A percentile compares a stretch with the other conserved stretches of the same genome.
phyloP scores from a whole-genome alignment of 75 land plant genomes.

The Selaginella tamariscina region DNA sequence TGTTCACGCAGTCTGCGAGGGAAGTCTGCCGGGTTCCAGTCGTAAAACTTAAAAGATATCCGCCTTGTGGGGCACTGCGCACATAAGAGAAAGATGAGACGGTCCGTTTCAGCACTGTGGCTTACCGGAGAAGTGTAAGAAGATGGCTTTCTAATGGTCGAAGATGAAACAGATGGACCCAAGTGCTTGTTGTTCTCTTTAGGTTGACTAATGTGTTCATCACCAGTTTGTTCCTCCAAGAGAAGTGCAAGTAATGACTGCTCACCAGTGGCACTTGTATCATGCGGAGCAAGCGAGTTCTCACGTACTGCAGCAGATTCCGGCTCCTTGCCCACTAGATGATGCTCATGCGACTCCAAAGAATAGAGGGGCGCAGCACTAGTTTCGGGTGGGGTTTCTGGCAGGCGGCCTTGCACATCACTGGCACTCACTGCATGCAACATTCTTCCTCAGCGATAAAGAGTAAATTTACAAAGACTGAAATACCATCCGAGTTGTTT shows the following conservation, averaged over 20 bases:
- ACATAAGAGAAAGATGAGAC: background rate
- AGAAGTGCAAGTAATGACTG: slow-evolving; percentile 23
- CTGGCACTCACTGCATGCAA: too few relatives aligned
- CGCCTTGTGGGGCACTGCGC: slow-evolving; percentile 91
- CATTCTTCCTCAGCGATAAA: too few relatives aligned
- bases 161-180: too few relatives aligned
- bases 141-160: background rate
- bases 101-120: background rate
- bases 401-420: too few relatives aligned
- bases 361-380: too few relatives aligned
- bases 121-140: slow-evolving; percentile 23
- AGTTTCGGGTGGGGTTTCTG: too few relatives aligned
- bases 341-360: too few relatives aligned
- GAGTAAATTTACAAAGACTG: background rate
- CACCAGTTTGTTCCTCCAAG: slow-evolving; percentile 11
- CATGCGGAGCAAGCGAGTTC: too few relatives aligned
- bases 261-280: slow-evolving; percentile 14
- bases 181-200: background rate
- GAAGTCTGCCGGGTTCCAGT: slow-evolving; percentile 99
- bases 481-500: slow-evolving; percentile 20
- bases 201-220: background rate
- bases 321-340: too few relatives aligned
- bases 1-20: slow-evolving; percentile 91
- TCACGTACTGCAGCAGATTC: too few relatives aligned
- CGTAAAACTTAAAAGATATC: slow-evolving; percentile 93